phyloP scores from a whole-genome alignment of 2,329 filamentous ascomycete species.

The Whalleya microplaca region DNA sequence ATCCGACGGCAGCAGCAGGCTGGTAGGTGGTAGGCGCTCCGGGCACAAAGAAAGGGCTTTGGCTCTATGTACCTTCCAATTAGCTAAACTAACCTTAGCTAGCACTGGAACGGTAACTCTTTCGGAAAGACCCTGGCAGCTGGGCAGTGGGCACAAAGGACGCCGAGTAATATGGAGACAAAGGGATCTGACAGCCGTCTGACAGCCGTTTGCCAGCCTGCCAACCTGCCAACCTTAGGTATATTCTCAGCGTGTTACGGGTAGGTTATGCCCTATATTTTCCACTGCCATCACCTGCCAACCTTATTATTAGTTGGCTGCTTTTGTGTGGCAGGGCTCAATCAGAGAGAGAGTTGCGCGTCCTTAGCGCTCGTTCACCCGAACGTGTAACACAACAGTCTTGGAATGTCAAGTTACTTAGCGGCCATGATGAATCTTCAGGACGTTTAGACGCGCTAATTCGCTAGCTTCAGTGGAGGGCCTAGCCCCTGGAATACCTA shows the following conservation, averaged over 20 bases:
- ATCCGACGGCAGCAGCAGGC: conserved; percentile 14
- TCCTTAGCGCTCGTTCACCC: not conserved
- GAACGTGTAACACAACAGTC: not conserved
- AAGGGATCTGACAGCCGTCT: not conserved
- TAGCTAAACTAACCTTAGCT: conserved; percentile 2
- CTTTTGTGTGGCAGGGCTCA: not conserved
- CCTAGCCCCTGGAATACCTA: conserved; percentile 13
- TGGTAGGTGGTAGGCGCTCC: conserved; percentile 13
- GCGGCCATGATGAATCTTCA: conserved; percentile 9
- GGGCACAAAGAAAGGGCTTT: conserved; percentile 26
- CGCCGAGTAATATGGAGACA: conserved; percentile 5
- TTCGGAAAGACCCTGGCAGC: conserved; percentile 28
- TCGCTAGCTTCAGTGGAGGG: not conserved
- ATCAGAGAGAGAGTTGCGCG: not conserved
- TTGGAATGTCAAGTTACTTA: conserved; percentile 1
- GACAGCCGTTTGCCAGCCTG: too few relatives aligned
- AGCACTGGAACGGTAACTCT: conserved; percentile 20
- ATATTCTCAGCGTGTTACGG: too few relatives aligned
- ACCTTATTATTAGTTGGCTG: conserved; percentile 16
- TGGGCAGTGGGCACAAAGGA: conserved; percentile 13
- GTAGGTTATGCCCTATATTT: not conserved
- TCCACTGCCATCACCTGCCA: too few relatives aligned
- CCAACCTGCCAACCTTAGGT: too few relatives aligned
- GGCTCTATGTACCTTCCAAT: too few relatives aligned
- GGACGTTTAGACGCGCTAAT: conserved; percentile 1